Evolutionary conservation across 106 monocot species (phyloP).

Genomic region (Apostasia ramifera): DNA sequence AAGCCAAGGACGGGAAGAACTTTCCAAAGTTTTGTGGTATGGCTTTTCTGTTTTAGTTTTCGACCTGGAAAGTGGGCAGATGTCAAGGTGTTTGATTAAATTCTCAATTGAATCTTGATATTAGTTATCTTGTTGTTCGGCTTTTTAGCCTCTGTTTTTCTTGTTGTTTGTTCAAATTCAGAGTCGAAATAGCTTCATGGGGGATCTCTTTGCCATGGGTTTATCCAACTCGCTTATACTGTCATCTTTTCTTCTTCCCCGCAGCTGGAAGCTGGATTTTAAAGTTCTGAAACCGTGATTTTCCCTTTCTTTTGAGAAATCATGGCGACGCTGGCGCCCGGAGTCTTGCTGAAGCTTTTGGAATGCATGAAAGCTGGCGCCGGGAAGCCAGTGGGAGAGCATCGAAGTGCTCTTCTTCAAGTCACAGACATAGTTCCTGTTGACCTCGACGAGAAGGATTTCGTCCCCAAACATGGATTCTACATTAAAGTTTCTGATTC

Average conservation of each 20-base stretch:
- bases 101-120: neutral
- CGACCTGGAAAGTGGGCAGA: neutral
- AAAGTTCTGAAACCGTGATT: neutral
- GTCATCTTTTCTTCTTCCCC: neutral
- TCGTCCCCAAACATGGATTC: constrained; percentile 92
- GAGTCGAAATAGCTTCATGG: neutral
- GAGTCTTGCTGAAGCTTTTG: constrained; percentile 68
- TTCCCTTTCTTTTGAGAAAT: neutral
- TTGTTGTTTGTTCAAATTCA: neutral
- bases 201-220: neutral
- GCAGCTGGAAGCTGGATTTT: neutral
- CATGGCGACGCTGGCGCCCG: constrained; percentile 69
- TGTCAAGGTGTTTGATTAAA: neutral
- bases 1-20: no score
- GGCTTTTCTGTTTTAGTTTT: neutral
- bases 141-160: neutral
- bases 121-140: neutral
- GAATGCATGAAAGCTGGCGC: constrained; percentile 60
- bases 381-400: constrained; percentile 52
- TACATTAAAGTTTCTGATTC: constrained; percentile 93
- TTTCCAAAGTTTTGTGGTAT: neutral
- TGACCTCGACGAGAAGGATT: constrained; percentile 79
- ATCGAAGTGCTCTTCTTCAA: constrained; percentile 73
- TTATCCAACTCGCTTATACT: neutral
- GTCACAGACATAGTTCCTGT: constrained; percentile 93